Percentiles rank a stretch among this genome's conserved stretches.
phyloP scores from a whole-genome alignment of 1,284 basidiomycete species.

The Apiotrichum sp. region DNA sequence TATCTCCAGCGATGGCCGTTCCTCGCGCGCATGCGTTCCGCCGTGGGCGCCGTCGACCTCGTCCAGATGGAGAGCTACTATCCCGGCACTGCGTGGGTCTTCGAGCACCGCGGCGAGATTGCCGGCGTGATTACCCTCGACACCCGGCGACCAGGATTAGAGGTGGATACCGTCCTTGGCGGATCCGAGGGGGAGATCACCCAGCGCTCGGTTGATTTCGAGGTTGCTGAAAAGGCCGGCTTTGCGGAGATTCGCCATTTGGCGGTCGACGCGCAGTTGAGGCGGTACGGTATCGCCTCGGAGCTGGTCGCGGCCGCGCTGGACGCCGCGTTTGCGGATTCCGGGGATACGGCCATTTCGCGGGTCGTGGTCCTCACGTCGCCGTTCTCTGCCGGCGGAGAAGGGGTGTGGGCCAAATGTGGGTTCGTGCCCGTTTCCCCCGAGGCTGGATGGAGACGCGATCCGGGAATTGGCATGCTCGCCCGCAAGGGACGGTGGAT shows the following conservation, averaged over 20 bases:
- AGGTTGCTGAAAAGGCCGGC: conserved; percentile 4
- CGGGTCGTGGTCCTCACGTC: conserved; percentile 54
- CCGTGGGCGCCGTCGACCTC: conserved; percentile 59
- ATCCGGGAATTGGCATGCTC: conserved; percentile 7
- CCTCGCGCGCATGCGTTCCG: conserved; percentile 49
- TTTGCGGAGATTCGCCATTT: conserved; percentile 68
- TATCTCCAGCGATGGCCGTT: conserved; percentile 42
- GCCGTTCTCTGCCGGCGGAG: conserved; percentile 48
- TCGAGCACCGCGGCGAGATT: conserved; percentile 57
- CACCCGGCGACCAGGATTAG: conserved; percentile 47
- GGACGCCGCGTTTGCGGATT: conserved; percentile 52
- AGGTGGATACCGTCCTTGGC: conserved; percentile 19
- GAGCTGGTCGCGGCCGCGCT: conserved; percentile 62
- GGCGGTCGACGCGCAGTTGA: conserved; percentile 61
- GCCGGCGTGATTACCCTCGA: conserved; percentile 69
- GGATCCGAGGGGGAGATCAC: conserved; percentile 17
- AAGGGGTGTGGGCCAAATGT: conserved; percentile 49
- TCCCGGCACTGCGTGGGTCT: no score
- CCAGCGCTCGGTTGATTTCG: not conserved
- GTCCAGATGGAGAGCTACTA: conserved; percentile 57
- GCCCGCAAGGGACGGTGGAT: conserved; percentile 19
- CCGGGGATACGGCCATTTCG: no score
- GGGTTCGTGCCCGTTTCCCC: conserved; percentile 49
- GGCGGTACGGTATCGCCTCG: conserved; percentile 55
- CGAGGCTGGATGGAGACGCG: not conserved